A percentile compares a stretch with the other conserved stretches of the same genome.
These are phyloP conservation scores for Candolleomyces eurysporus DNA, from an alignment of 768 basidiomycete species.

Conservation along the genomic window DNA sequence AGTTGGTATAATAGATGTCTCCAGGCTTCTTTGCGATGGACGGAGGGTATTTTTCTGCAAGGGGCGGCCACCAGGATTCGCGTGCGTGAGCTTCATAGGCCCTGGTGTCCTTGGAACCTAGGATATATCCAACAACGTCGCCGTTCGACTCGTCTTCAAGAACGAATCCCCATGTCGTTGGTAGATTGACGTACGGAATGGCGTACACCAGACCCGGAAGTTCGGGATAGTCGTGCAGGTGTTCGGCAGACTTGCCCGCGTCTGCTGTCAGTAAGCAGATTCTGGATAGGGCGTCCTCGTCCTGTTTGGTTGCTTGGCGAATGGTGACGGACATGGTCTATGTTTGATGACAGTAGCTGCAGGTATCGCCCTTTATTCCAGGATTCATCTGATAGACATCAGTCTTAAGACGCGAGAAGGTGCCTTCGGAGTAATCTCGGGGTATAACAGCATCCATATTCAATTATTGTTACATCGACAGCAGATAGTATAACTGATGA, in stretches of 20 bases:
- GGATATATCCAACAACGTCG: slow-evolving; percentile 67
- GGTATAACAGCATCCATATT: not conserved
- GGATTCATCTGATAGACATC: too few species aligned
- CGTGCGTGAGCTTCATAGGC: slow-evolving; percentile 55
- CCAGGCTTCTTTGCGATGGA: slow-evolving; percentile 32
- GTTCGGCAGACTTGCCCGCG: slow-evolving; percentile 65
- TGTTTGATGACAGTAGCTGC: not conserved
- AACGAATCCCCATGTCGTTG: slow-evolving; percentile 74
- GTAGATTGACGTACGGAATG: slow-evolving; percentile 69
- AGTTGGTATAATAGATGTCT: slow-evolving; percentile 44
- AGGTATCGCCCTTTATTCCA: too few species aligned
- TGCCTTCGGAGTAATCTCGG: slow-evolving; percentile 2
- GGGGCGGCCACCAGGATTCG: slow-evolving; percentile 64
- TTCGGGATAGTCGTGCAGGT: slow-evolving; percentile 57
- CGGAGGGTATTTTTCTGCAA: slow-evolving; percentile 54
- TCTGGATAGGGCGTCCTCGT: slow-evolving; percentile 55
- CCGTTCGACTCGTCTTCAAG: slow-evolving; percentile 49
- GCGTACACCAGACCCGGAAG: slow-evolving; percentile 74
- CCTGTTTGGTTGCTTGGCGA: slow-evolving; percentile 53
- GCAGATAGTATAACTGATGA: too few species aligned
- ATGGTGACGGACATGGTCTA: slow-evolving; percentile 43
- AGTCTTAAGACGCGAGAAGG: too few species aligned
- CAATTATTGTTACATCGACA: too few species aligned
- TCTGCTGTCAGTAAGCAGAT: slow-evolving; percentile 77
- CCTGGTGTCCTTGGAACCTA: slow-evolving; percentile 68